A percentile compares a stretch with the other conserved stretches of the same genome.
Evolutionary conservation across 2,329 filamentous ascomycete species (phyloP).

Genomic region (Scolecobasidium constrictum): DNA sequence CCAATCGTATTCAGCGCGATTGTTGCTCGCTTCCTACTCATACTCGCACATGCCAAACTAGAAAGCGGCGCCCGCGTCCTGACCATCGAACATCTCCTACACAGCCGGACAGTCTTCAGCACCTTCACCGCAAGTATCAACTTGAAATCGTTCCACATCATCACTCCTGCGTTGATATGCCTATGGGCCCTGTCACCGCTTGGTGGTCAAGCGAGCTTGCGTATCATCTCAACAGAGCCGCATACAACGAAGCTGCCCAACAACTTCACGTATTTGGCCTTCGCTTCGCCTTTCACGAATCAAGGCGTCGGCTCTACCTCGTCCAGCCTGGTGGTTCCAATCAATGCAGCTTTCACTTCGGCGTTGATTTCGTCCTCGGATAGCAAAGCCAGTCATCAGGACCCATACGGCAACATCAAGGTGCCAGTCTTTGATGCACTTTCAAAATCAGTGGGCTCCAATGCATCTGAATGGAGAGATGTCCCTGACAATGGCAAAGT

Average conservation of each 20-base stretch:
- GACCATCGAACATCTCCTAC: slow-evolving; percentile 12
- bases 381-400: slow-evolving; percentile 18
- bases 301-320: slow-evolving; percentile 13
- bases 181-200: slow-evolving; percentile 26
- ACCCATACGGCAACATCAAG: slow-evolving; percentile 25
- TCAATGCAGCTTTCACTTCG: slow-evolving; percentile 19
- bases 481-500: slow-evolving; percentile 14
- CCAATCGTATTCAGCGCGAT: slow-evolving; percentile 27
- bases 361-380: slow-evolving; percentile 12
- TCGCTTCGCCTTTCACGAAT: slow-evolving; percentile 13
- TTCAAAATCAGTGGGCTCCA: slow-evolving; percentile 4
- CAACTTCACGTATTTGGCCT: slow-evolving; percentile 20
- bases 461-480: slow-evolving; percentile 17
- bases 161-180: slow-evolving; percentile 22
- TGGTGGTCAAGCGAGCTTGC: slow-evolving; percentile 25
- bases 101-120: slow-evolving; percentile 26
- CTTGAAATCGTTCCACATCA: slow-evolving; percentile 19
- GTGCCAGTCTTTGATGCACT: slow-evolving; percentile 17
- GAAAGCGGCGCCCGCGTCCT: slow-evolving; percentile 22
- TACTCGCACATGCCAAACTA: slow-evolving; percentile 22
- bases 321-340: slow-evolving; percentile 13
- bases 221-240: slow-evolving; percentile 16
- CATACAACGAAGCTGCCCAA: background rate
- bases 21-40: slow-evolving; percentile 23
- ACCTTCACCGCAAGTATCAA: slow-evolving; percentile 23